Base-by-base conservation (phyloP, 306 rosid genomes). In the Cotoneaster glaucophyllus region DNA sequence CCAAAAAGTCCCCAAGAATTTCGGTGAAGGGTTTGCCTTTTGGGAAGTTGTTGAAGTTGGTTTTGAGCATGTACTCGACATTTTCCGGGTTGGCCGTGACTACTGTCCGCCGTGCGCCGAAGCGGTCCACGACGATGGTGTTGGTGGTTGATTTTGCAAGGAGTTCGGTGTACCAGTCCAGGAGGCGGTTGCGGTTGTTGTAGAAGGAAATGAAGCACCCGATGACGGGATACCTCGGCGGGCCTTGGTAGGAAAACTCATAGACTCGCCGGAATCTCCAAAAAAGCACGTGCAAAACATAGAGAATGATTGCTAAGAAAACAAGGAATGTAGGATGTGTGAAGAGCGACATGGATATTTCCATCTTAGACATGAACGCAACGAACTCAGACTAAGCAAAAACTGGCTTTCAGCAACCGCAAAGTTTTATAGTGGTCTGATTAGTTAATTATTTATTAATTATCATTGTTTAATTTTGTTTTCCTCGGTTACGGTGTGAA, bases 11-110 rank as follows among this genome's bases (percentile, higher is more conserved):
- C 0, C 96, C 96, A 0, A 93, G 88, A 29, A 93, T 85, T 21
- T 91, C 93, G 1, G 93, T 90, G 83, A 93, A 93, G 14, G 96
- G 90, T 75, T 88, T 88, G 1, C 98, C 98, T 69, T 93, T 93
- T 7, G 98, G 98, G 81, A 88, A 93, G 84, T 93, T 93, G 80
- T 76, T 78, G 83, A 91, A 91, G 79, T 90, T 89, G 53, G 96
- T 90, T 61, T 90, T 91, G 64, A 93, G 89, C n/a, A 93, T 85
- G 77, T 93, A 88, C 85, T 93, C 96, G 0, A 93, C 91, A 39
- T 90, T 93, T 3, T 74, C 73, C 0, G 89, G 94, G 85, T 93
- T 93, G 13, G 93, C 87, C 0, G 98, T 93, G 14, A 93, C 86
- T 19, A 93, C 67, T 12, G 96, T 91, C 58, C 90, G 85, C 4